phyloP scores from a whole-genome alignment of 2,329 filamentous ascomycete genomes.

The Trichoderma sp. region DNA sequence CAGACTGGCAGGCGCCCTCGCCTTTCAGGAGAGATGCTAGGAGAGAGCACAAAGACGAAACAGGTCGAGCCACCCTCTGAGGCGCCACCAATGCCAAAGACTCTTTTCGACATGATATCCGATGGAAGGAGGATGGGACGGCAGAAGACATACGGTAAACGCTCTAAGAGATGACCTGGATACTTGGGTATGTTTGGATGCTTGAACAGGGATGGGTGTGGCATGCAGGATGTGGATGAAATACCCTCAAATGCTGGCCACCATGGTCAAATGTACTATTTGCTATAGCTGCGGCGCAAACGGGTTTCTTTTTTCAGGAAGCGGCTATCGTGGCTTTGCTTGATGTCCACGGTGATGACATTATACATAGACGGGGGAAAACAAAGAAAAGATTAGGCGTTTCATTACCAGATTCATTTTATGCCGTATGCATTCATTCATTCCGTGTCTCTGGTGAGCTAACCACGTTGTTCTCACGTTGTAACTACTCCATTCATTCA shows the following conservation, averaged over 20 bases:
- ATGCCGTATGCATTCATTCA: not conserved
- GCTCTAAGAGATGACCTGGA: not conserved
- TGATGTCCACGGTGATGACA: not conserved
- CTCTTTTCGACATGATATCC: not conserved
- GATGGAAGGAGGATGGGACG: not conserved
- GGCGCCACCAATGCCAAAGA: not conserved
- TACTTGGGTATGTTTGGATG: not conserved
- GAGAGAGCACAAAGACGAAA: not conserved
- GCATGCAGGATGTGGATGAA: not conserved
- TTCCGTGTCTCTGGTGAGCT: not conserved
- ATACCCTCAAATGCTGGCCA: not conserved
- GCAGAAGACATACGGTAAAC: conserved; percentile 7
- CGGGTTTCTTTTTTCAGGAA: not conserved
- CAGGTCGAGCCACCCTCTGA: not conserved
- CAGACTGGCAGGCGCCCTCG: not conserved
- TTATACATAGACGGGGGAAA: not conserved
- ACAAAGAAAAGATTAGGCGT: not conserved
- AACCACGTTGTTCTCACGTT: not conserved
- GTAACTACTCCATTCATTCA: not conserved
- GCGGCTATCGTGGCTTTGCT: not conserved
- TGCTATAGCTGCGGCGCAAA: not conserved
- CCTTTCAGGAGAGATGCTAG: not conserved
- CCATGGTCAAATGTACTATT: not conserved
- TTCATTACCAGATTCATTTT: not conserved
- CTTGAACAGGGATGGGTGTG: not conserved